Percentiles rank a stretch among this genome's conserved stretches.
phyloP scores from a whole-genome alignment of 805 yeast genomes.

The Pichia nanzhaoensis region DNA sequence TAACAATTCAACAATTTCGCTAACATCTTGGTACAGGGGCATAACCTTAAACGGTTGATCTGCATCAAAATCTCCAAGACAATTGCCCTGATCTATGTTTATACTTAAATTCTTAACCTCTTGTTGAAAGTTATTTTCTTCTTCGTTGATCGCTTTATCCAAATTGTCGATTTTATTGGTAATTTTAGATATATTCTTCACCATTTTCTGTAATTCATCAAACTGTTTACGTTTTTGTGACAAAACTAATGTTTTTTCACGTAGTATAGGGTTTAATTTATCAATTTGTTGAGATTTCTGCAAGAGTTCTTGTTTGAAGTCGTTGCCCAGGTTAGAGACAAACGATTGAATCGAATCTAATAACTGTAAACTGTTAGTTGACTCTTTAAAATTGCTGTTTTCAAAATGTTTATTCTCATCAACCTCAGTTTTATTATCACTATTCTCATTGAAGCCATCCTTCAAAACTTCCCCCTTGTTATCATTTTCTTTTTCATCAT shows the following conservation, averaged over 20 bases:
- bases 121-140: conserved; percentile 48
- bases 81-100: conserved; percentile 31
- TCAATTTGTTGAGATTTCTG: conserved; percentile 47
- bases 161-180: conserved; percentile 52
- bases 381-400: neutral
- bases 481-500: neutral
- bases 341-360: conserved; percentile 46
- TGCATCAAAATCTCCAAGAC: conserved; percentile 64
- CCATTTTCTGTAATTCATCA: conserved; percentile 45
- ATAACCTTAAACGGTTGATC: conserved; percentile 85
- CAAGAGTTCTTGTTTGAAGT: conserved; percentile 51
- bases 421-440: neutral
- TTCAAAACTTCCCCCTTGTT: neutral
- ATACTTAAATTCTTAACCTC: conserved; percentile 28
- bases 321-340: conserved; percentile 46
- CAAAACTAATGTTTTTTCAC: conserved; percentile 48
- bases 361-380: conserved; percentile 31
- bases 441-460: neutral
- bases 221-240: conserved; percentile 41
- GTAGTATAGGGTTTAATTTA: conserved; percentile 46
- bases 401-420: neutral
- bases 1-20: conserved; percentile 16
- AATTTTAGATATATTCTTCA: conserved; percentile 39
- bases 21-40: conserved; percentile 51
- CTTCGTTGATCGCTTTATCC: conserved; percentile 57